phyloP scores from a whole-genome alignment of 2,329 filamentous ascomycete species.

The Aureobasidium leucospermi region DNA sequence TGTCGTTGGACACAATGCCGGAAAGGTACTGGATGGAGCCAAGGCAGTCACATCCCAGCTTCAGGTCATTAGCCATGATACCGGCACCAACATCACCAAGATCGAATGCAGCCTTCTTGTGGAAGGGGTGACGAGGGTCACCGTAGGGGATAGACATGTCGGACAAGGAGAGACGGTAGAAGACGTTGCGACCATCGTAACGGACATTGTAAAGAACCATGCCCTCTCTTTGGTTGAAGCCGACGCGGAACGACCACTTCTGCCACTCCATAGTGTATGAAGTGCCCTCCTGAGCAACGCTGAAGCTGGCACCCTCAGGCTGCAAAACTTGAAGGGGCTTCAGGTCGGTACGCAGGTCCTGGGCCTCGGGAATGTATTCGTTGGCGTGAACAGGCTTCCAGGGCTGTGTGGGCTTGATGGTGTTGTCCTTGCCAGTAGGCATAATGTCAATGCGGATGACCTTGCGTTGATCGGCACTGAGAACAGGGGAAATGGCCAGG shows the following conservation, averaged over 20 bases:
- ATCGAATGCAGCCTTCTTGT: constrained; percentile 65
- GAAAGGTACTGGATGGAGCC: constrained; percentile 63
- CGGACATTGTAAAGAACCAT: constrained; percentile 60
- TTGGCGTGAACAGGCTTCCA: constrained; percentile 54
- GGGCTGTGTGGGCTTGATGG: constrained; percentile 46
- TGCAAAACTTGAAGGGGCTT: constrained; percentile 59
- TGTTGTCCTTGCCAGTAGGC: constrained; percentile 59
- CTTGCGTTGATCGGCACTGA: constrained; percentile 55
- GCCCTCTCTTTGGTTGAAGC: constrained; percentile 57
- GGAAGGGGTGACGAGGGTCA: constrained; percentile 60
- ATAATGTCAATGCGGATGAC: constrained; percentile 63
- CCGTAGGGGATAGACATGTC: constrained; percentile 60
- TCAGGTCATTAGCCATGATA: constrained; percentile 61
- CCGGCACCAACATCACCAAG: constrained; percentile 60
- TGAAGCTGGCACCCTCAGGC: constrained; percentile 58
- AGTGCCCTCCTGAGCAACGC: constrained; percentile 43
- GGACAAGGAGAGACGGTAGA: constrained; percentile 59
- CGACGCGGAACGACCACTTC: constrained; percentile 56
- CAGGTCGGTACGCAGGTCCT: constrained; percentile 52
- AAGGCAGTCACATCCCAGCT: constrained; percentile 63
- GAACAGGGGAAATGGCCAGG: constrained; percentile 58
- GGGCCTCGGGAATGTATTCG: constrained; percentile 60
- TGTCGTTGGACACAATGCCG: constrained; percentile 51
- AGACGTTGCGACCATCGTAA: constrained; percentile 47
- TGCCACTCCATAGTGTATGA: constrained; percentile 57